Evolutionary conservation across 2,329 filamentous ascomycete genomes (phyloP).

Genomic region (Metarhizium rileyi): DNA sequence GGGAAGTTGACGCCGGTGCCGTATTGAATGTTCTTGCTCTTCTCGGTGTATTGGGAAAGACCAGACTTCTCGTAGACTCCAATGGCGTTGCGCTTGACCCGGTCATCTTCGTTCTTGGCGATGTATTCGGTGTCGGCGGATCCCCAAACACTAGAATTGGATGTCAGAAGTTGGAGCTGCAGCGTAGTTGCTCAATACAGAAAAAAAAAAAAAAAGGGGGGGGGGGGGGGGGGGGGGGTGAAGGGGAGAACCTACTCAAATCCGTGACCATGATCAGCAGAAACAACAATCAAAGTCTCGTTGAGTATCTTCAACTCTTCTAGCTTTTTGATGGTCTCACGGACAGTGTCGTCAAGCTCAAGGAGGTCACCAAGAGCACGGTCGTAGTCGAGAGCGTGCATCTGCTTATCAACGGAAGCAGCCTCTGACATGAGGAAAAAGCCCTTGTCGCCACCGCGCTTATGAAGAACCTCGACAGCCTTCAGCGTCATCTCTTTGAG

Average conservation of each 20-base stretch:
- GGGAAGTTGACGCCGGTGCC: slow-evolving; percentile 69
- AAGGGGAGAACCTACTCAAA: slow-evolving; percentile 51
- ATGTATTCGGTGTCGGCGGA: slow-evolving; percentile 74
- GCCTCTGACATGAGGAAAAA: slow-evolving; percentile 87
- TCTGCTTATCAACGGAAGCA: slow-evolving; percentile 81
- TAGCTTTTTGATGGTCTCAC: slow-evolving; percentile 63
- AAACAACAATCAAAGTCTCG: slow-evolving; percentile 70
- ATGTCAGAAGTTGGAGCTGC: slow-evolving; percentile 1
- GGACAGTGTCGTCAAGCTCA: slow-evolving; percentile 76
- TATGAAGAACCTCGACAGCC: slow-evolving; percentile 69
- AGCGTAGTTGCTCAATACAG: background rate
- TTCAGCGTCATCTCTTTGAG: slow-evolving; percentile 87
- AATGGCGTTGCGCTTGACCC: slow-evolving; percentile 65
- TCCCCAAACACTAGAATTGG: slow-evolving; percentile 53
- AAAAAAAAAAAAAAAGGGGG: too few species aligned
- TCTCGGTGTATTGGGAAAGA: slow-evolving; percentile 61
- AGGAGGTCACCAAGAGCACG: slow-evolving; percentile 76
- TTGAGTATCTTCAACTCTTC: slow-evolving; percentile 55
- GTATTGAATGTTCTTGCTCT: slow-evolving; percentile 52
- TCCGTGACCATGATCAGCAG: slow-evolving; percentile 82
- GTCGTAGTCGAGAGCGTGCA: slow-evolving; percentile 80
- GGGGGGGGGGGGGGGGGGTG: too few species aligned
- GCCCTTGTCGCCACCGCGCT: slow-evolving; percentile 55
- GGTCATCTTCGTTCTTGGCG: slow-evolving; percentile 51
- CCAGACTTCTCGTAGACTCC: slow-evolving; percentile 67